A percentile compares a stretch with the other conserved stretches of the same genome.
Evolutionary conservation across 345 rosid genomes (phyloP).

Genomic region (Conringia planisiliqua): DNA sequence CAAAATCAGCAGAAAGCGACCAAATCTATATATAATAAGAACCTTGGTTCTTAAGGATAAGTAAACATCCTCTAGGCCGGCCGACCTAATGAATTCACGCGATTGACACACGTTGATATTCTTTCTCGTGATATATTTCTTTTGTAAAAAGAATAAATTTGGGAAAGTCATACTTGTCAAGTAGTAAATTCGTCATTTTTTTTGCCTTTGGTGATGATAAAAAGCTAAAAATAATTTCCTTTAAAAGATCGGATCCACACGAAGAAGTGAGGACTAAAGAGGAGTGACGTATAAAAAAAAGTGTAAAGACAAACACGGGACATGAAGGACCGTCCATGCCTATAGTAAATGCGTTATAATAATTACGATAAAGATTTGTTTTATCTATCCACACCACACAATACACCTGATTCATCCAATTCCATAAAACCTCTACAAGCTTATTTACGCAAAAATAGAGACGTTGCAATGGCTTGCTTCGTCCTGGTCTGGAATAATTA

Average conservation of each 20-base stretch:
- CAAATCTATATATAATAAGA: background rate
- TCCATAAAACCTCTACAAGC: background rate
- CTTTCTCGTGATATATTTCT: background rate
- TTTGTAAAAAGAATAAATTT: background rate
- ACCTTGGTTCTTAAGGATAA: conserved; percentile 4
- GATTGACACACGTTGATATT: background rate
- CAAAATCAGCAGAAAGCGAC: background rate
- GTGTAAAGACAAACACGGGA: conserved; percentile 21
- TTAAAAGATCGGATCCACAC: background rate
- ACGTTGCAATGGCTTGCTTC: background rate
- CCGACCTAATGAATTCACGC: background rate
- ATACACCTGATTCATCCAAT: conserved; percentile 8
- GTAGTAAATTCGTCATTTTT: background rate
- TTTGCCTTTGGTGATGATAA: background rate
- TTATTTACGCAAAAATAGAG: background rate
- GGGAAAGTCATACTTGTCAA: conserved; percentile 8
- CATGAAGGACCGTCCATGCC: conserved; percentile 18
- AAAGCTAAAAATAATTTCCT: background rate
- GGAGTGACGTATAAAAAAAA: conserved; percentile 7
- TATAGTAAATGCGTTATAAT: conserved; percentile 17
- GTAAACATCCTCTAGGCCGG: background rate
- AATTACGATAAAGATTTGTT: conserved; percentile 15
- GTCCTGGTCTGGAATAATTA: conserved; percentile 2
- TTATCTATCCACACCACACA: conserved; percentile 14
- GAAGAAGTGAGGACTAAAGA: conserved; percentile 5